phyloP scores from a whole-genome alignment of 345 rosid species.

The Bretschneidera sinensis region DNA sequence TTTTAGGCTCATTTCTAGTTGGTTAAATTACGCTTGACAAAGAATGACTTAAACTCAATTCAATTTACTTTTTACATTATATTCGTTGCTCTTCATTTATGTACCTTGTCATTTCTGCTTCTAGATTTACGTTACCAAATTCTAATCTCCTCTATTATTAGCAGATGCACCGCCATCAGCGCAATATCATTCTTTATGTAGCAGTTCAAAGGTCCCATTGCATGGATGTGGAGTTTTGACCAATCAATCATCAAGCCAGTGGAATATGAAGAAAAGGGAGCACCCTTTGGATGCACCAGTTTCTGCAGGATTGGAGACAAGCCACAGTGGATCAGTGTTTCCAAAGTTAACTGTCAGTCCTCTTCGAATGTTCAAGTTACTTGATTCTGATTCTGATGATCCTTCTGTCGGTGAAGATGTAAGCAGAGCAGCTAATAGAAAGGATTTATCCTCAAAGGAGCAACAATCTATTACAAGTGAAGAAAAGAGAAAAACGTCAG shows the following conservation, averaged over 20 bases:
- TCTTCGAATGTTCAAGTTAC: conserved; percentile 72
- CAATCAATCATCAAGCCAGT: conserved; percentile 33
- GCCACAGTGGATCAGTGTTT: conserved; percentile 31
- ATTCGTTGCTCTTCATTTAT: background rate
- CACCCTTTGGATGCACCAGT: conserved; percentile 32
- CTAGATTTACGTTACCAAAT: conserved; percentile 1
- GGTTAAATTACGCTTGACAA: background rate
- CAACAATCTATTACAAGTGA: conserved; percentile 23
- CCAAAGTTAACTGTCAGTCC: conserved; percentile 64
- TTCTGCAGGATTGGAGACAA: conserved; percentile 36
- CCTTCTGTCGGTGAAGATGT: conserved; percentile 29
- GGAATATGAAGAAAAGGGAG: conserved; percentile 25
- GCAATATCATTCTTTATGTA: conserved; percentile 41
- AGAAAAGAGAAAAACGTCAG: conserved; percentile 29
- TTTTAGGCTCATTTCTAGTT: background rate
- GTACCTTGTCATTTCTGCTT: background rate
- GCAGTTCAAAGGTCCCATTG: conserved; percentile 65
- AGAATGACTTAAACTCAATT: background rate
- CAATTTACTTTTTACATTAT: background rate
- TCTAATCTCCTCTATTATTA: conserved; percentile 12
- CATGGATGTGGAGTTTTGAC: conserved; percentile 35
- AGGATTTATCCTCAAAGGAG: conserved; percentile 23
- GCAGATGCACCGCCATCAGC: conserved; percentile 41
- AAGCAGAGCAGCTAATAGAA: conserved; percentile 23
- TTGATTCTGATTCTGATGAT: conserved; percentile 80